A percentile compares a stretch with the other conserved stretches of the same genome.
phyloP scores from a whole-genome alignment of 495 filamentous ascomycete genomes.

The Darksidea phi region DNA sequence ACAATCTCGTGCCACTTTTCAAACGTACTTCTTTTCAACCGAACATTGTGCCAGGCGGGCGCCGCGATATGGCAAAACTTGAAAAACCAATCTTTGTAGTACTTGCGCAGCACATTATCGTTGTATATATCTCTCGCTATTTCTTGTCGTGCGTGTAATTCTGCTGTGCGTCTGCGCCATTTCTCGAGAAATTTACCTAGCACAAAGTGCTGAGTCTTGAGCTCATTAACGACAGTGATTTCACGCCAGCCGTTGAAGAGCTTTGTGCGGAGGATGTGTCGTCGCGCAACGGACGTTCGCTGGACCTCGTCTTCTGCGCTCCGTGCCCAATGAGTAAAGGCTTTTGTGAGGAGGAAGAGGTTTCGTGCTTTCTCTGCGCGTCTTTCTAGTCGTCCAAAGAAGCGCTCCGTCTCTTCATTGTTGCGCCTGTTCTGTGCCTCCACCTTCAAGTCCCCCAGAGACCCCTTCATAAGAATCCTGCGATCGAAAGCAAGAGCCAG shows the following conservation, averaged over 20 bases:
- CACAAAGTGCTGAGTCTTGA: constrained; percentile 64
- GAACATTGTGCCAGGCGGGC: constrained; percentile 45
- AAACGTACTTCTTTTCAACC: constrained; percentile 27
- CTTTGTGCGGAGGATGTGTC: constrained; percentile 66
- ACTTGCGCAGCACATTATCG: constrained; percentile 46
- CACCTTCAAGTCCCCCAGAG: constrained; percentile 59
- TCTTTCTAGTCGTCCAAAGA: constrained; percentile 60
- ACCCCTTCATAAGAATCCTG: constrained; percentile 54
- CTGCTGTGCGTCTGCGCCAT: constrained; percentile 53
- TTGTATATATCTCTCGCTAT: constrained; percentile 50
- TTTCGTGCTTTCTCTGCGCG: constrained; percentile 62
- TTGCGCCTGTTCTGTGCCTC: constrained; percentile 51
- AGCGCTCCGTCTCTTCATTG: constrained; percentile 55
- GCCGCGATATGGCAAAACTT: constrained; percentile 55
- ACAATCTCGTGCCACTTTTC: constrained; percentile 28
- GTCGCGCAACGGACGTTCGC: constrained; percentile 59
- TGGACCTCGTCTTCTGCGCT: constrained; percentile 59
- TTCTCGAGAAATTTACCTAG: constrained; percentile 56
- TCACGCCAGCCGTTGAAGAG: constrained; percentile 78
- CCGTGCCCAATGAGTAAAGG: constrained; percentile 73
- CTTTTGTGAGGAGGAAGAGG: constrained; percentile 65
- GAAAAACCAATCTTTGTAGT: constrained; percentile 60
- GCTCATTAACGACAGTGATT: constrained; percentile 67
- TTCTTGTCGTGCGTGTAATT: constrained; percentile 41
- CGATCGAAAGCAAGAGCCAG: constrained; percentile 55